Conservation (phyloP, 805 yeast genomes). For the Ascoidea asiatica region DNA sequence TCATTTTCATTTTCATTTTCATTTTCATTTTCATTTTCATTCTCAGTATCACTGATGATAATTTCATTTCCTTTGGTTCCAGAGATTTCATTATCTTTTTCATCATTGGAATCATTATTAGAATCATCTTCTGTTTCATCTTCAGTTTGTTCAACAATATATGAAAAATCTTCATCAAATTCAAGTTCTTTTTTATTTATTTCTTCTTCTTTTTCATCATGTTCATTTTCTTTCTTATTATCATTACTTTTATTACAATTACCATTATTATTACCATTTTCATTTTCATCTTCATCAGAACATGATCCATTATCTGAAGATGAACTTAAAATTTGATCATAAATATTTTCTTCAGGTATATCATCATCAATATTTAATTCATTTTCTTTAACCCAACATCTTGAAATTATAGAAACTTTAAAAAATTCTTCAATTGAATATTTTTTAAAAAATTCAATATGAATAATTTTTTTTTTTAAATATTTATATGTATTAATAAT, state of each 20-base stretch:
- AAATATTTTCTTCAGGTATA: too few relatives aligned
- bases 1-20: background rate
- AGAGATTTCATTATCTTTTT: too few relatives aligned
- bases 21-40: background rate
- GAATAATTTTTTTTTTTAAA: background rate
- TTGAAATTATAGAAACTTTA: background rate
- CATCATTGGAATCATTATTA: too few relatives aligned
- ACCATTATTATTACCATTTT: background rate
- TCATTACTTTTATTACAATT: background rate
- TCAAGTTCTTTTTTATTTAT: too few relatives aligned
- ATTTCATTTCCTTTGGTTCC: too few relatives aligned
- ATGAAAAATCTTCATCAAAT: too few relatives aligned
- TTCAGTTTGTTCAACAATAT: too few relatives aligned
- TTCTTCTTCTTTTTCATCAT: background rate
- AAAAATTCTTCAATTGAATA: background rate
- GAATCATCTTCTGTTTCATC: too few relatives aligned
- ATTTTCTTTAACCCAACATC: background rate
- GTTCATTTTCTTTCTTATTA: background rate
- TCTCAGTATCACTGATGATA: too few relatives aligned
- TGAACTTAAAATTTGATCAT: background rate
- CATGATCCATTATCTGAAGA: background rate
- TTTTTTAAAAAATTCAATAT: background rate
- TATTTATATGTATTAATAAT: too few relatives aligned
- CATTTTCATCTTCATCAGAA: background rate
- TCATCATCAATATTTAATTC: background rate